Evolutionary conservation across 352 stramenopile species (phyloP).

Genomic region (Pythium catenulatum): DNA sequence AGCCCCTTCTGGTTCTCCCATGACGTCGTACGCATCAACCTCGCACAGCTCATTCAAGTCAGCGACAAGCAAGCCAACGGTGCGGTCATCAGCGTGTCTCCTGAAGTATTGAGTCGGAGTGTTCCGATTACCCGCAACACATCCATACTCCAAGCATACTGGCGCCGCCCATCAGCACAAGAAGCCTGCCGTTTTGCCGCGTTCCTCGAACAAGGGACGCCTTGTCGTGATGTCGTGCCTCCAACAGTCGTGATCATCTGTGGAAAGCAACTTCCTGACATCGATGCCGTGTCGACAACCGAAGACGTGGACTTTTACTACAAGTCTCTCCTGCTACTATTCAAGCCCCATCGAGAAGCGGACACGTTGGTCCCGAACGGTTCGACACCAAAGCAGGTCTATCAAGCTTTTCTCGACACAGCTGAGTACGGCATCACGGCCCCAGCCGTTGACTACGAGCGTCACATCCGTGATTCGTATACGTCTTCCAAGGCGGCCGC

Average conservation of each 20-base stretch:
- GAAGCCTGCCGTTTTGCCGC: neutral
- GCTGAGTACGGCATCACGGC: too few species aligned
- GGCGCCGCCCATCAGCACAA: neutral
- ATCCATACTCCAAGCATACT: conserved; percentile 3
- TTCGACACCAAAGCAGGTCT: too few species aligned
- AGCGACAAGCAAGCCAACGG: neutral
- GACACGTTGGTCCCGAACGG: too few species aligned
- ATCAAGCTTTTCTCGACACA: too few species aligned
- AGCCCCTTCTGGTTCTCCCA: neutral
- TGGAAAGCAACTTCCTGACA: neutral
- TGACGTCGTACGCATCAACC: neutral
- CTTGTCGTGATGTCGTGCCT: neutral
- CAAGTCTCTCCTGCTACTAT: too few species aligned
- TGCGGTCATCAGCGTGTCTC: conserved; percentile 2
- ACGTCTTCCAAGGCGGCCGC: too few species aligned
- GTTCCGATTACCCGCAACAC: neutral
- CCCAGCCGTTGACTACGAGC: too few species aligned
- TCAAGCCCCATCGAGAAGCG: too few species aligned
- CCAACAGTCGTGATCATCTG: neutral
- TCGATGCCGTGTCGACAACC: neutral
- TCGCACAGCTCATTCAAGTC: neutral
- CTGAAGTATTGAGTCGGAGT: neutral
- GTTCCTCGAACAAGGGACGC: neutral
- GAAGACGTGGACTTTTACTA: neutral
- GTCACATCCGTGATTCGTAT: too few species aligned